Evolutionary conservation across 1,284 basidiomycete genomes (phyloP).

Genomic region (Irpex lacteus): DNA sequence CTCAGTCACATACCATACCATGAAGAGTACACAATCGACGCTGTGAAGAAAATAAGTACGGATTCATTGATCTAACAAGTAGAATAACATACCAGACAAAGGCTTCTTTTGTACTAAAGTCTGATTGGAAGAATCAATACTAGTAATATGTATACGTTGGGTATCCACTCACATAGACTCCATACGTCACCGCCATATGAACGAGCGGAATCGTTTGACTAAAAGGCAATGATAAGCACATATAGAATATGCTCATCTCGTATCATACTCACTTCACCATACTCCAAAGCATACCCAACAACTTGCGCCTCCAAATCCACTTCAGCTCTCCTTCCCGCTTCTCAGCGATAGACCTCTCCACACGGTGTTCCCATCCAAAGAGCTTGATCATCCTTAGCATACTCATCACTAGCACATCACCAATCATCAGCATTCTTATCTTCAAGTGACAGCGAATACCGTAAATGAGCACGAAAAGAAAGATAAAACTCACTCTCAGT

Average conservation of each 20-base stretch:
- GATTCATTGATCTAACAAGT: not conserved
- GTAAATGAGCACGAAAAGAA: too few relatives aligned
- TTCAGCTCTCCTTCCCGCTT: constrained; percentile 54
- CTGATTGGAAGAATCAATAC: constrained; percentile 20
- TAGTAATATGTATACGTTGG: not conserved
- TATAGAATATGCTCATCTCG: not conserved
- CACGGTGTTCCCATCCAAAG: constrained; percentile 55
- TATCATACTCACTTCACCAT: constrained; percentile 34
- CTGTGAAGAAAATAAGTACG: constrained; percentile 15
- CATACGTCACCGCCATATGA: constrained; percentile 71
- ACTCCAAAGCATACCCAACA: constrained; percentile 35
- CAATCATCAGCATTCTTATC: not conserved
- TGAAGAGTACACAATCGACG: constrained; percentile 40
- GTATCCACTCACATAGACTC: constrained; percentile 42
- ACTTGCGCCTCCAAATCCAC: constrained; percentile 39
- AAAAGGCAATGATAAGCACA: constrained; percentile 1
- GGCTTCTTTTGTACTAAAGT: constrained; percentile 33
- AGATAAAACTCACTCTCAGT: constrained; percentile 35
- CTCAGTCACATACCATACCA: constrained; percentile 30
- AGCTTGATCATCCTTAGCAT: constrained; percentile 56
- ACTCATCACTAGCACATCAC: constrained; percentile 27
- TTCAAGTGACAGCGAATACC: too few relatives aligned
- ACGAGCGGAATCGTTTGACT: constrained; percentile 63
- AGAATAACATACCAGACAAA: constrained; percentile 25
- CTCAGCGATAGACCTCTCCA: constrained; percentile 39